These are phyloP conservation scores for Cercospora canescens DNA, from an alignment of 2,329 filamentous ascomycete genomes.

Conservation along the genomic window DNA sequence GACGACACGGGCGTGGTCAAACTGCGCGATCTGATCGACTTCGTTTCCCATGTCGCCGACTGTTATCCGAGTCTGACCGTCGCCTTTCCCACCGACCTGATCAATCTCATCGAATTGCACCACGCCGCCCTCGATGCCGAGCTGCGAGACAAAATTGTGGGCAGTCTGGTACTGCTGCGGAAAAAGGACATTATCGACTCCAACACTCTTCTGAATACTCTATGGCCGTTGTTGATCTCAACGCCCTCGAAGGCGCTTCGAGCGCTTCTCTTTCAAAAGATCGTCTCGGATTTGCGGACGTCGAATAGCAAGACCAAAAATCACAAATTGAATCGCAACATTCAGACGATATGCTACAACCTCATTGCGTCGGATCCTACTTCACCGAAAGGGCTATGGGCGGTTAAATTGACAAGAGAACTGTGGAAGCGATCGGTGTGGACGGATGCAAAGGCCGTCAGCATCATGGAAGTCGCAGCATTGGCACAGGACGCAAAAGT, in stretches of 20 bases:
- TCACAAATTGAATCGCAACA: conserved; percentile 87
- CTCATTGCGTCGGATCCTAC: conserved; percentile 81
- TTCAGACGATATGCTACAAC: conserved; percentile 92
- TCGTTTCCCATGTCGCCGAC: conserved; percentile 90
- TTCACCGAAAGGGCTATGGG: conserved; percentile 88
- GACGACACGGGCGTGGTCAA: conserved; percentile 78
- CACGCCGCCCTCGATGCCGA: conserved; percentile 82
- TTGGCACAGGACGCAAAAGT: conserved; percentile 93
- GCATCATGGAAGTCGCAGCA: conserved; percentile 94
- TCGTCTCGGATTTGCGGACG: conserved; percentile 83
- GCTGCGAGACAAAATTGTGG: conserved; percentile 89
- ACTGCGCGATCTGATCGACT: conserved; percentile 87
- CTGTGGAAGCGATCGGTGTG: conserved; percentile 96
- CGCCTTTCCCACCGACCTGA: conserved; percentile 77
- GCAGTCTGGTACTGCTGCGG: conserved; percentile 79
- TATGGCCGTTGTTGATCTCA: conserved; percentile 93
- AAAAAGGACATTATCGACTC: conserved; percentile 94
- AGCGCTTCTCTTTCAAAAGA: conserved; percentile 82
- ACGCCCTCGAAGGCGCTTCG: conserved; percentile 89
- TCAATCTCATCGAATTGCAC: conserved; percentile 76
- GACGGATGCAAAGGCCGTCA: conserved; percentile 92
- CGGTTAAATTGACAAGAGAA: conserved; percentile 91
- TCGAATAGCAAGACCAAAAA: conserved; percentile 87
- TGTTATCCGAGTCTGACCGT: conserved; percentile 82
- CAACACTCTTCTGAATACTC: conserved; percentile 75